A percentile compares a stretch with the other conserved stretches of the same genome.
Evolutionary conservation across 352 stramenopile species (phyloP).

Genomic region (Detonula confervacea): DNA sequence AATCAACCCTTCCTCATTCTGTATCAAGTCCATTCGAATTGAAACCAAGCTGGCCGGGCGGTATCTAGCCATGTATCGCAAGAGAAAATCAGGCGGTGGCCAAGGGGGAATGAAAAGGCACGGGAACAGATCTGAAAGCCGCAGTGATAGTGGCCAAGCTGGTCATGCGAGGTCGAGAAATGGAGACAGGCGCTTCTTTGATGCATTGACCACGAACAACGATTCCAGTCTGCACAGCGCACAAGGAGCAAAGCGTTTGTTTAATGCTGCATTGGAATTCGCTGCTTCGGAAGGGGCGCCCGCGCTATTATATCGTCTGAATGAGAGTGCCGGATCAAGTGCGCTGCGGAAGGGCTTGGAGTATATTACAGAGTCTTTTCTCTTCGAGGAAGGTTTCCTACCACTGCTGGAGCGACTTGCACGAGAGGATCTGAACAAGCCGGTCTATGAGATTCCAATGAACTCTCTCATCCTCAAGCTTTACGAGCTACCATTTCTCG

Average conservation of each 20-base stretch:
- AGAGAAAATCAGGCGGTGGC: no score
- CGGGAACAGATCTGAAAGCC: no score
- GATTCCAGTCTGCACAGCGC: conserved; percentile 7
- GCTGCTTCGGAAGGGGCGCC: conserved; percentile 7
- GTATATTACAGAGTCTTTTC: conserved; percentile 1
- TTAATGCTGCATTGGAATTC: conserved; percentile 13
- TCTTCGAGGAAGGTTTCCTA: conserved; percentile 21
- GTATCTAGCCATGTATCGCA: no score
- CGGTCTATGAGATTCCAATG: conserved; percentile 31
- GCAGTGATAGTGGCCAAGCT: no score
- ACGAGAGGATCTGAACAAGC: conserved; percentile 32
- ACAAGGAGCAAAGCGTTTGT: conserved; percentile 13
- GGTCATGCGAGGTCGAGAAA: no score
- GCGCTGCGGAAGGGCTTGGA: conserved; percentile 16
- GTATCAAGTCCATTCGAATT: no score
- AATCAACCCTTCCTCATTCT: no score
- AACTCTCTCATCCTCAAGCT: conserved; percentile 20
- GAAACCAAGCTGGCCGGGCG: no score
- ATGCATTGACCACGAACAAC: conserved; percentile 5
- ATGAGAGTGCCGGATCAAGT: conserved; percentile 7
- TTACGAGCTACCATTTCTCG: conserved; percentile 15
- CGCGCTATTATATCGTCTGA: conserved; percentile 18
- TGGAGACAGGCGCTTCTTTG: no score
- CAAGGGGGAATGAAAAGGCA: no score
- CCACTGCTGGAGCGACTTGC: conserved; percentile 16